Evolutionary conservation across 2,329 filamentous ascomycete species (phyloP), one percentile per base, ranked within the genome.

Genomic region (Simplicillium aogashimaense): DNA sequence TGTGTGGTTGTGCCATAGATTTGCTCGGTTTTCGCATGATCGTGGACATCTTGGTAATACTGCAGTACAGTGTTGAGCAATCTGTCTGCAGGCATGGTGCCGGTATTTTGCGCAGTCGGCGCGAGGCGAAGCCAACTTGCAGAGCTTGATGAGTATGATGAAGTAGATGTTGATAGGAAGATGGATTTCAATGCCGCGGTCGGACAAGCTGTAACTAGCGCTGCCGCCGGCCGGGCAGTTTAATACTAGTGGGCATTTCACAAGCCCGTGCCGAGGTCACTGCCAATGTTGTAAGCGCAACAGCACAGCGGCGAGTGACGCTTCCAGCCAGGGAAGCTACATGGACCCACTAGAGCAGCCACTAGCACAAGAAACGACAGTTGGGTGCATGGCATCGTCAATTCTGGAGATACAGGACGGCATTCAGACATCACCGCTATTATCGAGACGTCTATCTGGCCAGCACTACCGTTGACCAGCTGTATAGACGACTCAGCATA

Each of bases 1-100:
- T 78, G 74, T 14, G 76, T 71, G 13, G 82, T 83, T 35, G 79
- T 82, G 46, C 73, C 78, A 52, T 84, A 66, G 50, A 80, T 70
- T 55, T 75, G 71, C 46, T 75, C 66, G 17, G 69, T 73, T 48
- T 66, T 66, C 40, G 57, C 53, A 37, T 64, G 62, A 57, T 73
- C 66, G 56, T 71, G 70, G 37, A 69, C 58, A 47, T 73, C 68
- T 55, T 72, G 73, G 54, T 70, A 77, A 41, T 69, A 63, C 49
- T 78, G 72, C 47, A 87, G 66, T 43, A 85, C 72, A 34, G 76
- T 78, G 47, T 76, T 78, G 43, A 86, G 69, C 40, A 85, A 69
- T 46, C 73, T 71, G 57, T 86, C 81, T 49, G 76, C 69, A 47
- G 81, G 70, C 81, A 85, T 86, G 33, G 43, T 61, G 48, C 40